Base-by-base conservation (phyloP, 2,329 filamentous ascomycete species). In the Myriosclerotinia scirpicola region DNA sequence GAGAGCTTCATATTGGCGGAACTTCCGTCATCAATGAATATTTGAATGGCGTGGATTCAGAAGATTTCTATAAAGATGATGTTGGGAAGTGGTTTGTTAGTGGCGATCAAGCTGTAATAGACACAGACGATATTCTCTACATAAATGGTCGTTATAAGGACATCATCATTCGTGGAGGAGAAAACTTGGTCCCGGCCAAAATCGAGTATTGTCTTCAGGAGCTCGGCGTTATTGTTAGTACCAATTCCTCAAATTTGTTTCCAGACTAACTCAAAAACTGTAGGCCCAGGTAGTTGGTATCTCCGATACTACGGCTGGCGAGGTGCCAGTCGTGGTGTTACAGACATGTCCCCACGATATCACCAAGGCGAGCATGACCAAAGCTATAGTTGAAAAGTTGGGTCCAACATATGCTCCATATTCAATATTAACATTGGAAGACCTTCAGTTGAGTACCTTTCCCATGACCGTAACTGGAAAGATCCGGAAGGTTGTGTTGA, bases 1-100 rank as follows among this genome's bases (percentile, higher is more conserved):
- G 91, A 30, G 91, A 94, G 79, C 83, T 94, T 30, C 92, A 90
- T 76, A 91, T 93, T 55, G 85, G 88, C 0, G 91, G 91, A 0
- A 94, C 92, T 76, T 89, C 92, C 77, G 80, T 93, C 17, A 90
- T 89, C 75, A 83, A 82, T 1, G 84, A 85, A 6, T 87, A 87
- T 76, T 86, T 84, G 83, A 85, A 90, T 72, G 92, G 93, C 81
- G 93, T 90, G 0, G 84, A 83, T 68, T 22, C n/a, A 1, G 84
- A 40, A 17, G 17, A n/a, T 2, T 50, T 52, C 26, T 62, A 62
- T 8, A 11, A 6, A 12, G 54, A 56, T 22, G 36, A 56, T 11
- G 30, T 17, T 17, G 44, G 5, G 5, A 50, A 78, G 34, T 86
- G 83, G 83, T 75, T 86, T 68, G 78, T 81, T 64, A 85, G 83